These are phyloP conservation scores for Tanacetum coccineum DNA, from an alignment of 129 eudicot genomes.

Conservation along the genomic window DNA sequence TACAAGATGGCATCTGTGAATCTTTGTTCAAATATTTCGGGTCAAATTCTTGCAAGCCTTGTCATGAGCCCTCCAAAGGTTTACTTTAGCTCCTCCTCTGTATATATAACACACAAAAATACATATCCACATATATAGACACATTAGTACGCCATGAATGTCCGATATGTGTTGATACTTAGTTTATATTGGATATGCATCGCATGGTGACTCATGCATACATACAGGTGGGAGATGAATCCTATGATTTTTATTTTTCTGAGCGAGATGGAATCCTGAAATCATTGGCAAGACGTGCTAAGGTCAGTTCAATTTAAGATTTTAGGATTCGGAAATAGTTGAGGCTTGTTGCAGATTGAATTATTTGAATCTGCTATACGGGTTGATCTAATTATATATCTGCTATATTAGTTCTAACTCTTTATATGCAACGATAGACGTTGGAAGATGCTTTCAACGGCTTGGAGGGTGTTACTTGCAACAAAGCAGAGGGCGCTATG, in stretches of 20 bases:
- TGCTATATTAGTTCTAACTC: not conserved
- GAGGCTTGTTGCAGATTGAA: not conserved
- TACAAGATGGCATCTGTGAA: slow-evolving; percentile 91
- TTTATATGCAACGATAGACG: slow-evolving; percentile 32
- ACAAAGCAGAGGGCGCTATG: slow-evolving; percentile 92
- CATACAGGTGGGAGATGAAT: slow-evolving; percentile 90
- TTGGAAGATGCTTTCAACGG: slow-evolving; percentile 82
- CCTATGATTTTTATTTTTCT: slow-evolving; percentile 59
- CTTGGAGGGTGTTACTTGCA: slow-evolving; percentile 87
- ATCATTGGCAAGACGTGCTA: slow-evolving; percentile 88
- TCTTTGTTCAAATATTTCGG: slow-evolving; percentile 84
- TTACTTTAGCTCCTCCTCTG: not conserved
- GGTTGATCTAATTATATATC: not conserved
- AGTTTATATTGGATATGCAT: not conserved
- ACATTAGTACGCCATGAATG: not conserved
- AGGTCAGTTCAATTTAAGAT: slow-evolving; percentile 47
- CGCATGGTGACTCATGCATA: not conserved
- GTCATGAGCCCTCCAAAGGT: slow-evolving; percentile 93
- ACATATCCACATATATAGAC: not conserved
- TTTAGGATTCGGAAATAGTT: not conserved
- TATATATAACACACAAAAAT: not conserved
- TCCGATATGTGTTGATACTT: too few relatives aligned
- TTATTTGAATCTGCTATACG: not conserved
- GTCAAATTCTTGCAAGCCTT: slow-evolving; percentile 96
- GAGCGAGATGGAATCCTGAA: slow-evolving; percentile 81